Evolutionary conservation across 768 basidiomycete genomes (phyloP), one percentile per base, ranked within the genome.

Genomic region (Tylopilus subfusipes): DNA sequence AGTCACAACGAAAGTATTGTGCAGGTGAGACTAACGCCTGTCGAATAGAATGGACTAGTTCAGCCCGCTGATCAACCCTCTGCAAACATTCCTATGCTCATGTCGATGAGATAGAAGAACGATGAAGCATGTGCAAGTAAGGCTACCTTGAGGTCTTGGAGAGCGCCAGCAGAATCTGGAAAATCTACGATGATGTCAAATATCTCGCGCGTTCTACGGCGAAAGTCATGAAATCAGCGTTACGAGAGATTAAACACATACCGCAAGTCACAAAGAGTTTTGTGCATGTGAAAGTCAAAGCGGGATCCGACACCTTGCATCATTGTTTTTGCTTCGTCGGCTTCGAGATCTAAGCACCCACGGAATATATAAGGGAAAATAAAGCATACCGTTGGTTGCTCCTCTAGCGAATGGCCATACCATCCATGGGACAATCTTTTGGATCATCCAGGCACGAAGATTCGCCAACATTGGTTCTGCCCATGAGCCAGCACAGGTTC

Each of bases 151-250:
- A 98, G 76, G 72, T 99, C 97, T 53, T 88, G 80, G 19, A 98
- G 72, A 0, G 93, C 94, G 4, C 86, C 84, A 59, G 76, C 78
- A 0, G 95, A 96, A 56, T 94, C 90, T 0, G 96, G 94, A 62
- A 84, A 95, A 63, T 96, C 92, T 52, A 98, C 85, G 54, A 98
- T 96, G 52, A 98, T 97, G 60, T 96, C 93, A 65, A 97, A 98
- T 19, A 98, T 87, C 68, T 98, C 95, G 46, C 75, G 78, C 54
- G 83, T 87, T 31, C 85, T 86, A 56, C n/a, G 39, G 34, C 3
- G 13, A 18, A 42, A 25, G 34, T 31, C 34, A 42, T 33, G 27
- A 42, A 30, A 27, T 38, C 18, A 18, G 36, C 19, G 50, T 34
- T 21, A 34, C 48, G 27, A 33, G 54, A 47, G n/a, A 14, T n/a